Base-by-base conservation (phyloP, 495 filamentous ascomycete species). In the Neurospora sp. region DNA sequence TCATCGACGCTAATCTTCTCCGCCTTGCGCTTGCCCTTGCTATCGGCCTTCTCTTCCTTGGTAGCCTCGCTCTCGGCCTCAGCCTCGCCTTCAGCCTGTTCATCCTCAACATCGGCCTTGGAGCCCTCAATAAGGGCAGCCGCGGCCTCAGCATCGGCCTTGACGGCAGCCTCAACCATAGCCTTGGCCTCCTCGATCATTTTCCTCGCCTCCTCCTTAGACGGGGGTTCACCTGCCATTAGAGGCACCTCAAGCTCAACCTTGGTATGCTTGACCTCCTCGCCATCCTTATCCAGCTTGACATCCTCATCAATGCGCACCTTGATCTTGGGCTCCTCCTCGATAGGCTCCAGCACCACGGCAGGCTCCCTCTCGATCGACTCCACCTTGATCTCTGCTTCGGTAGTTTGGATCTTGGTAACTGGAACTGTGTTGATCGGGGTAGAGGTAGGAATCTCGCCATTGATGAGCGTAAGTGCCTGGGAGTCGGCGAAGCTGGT, bases 101-200 rank as follows among this genome's bases (percentile, higher is more conserved):
- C 94, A 70, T 92, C 91, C 71, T 91, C 88, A 6, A 97, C 96
- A 93, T 97, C 96, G 75, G 89, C 89, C 80, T 91, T 93, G 7
- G 96, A 95, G 79, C 92, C 87, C 68, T 88, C 90, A 69, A 98
- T 89, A 91, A 98, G 53, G 27, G 53, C 53, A 66, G 53, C 53
- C 6, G 53, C 53, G 53, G 53, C 53, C 10, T 72, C 77, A 11
- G 83, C 83, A 1, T 81, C 81, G 40, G 89, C 85, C 66, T 88
- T 80, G 74, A 90, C 88, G 53, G 93, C 94, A 71, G 92, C 92
- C 70, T 91, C 88, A 7, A 98, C 96, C 93, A 98, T 97, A 75
- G 89, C 89, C 80, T 91, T 93, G 8, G 96, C 96, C 80, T 92
- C 87, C 68, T 88, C 90, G 66, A 98, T 90, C 91, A 98, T 92